Percentiles rank a stretch among this genome's conserved stretches.
phyloP scores from a whole-genome alignment of 306 rosid species.

The Quercus dentata region DNA sequence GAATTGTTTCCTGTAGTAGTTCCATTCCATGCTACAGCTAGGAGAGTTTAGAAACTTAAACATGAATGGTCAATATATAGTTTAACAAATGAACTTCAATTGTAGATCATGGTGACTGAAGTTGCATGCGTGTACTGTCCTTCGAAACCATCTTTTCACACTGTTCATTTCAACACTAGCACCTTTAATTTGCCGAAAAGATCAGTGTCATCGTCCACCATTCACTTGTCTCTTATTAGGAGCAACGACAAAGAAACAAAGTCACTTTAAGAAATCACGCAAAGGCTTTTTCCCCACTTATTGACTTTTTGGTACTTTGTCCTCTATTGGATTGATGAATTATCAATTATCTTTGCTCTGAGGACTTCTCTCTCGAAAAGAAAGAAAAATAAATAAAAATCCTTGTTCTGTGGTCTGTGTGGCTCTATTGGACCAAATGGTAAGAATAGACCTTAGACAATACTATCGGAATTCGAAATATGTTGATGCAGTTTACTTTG shows the following conservation, averaged over 20 bases:
- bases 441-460: not conserved
- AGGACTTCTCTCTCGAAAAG: no score
- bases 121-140: no score
- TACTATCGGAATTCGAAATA: no score
- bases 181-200: not conserved
- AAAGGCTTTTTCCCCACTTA: not conserved
- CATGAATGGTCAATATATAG: no score
- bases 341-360: no score
- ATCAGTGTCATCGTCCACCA: not conserved
- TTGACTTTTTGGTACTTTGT: not conserved
- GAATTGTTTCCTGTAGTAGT: no score
- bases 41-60: not conserved
- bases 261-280: not conserved
- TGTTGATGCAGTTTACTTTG: not conserved
- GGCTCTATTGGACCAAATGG: not conserved
- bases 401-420: not conserved
- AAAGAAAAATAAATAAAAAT: no score
- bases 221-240: not conserved
- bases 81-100: no score
- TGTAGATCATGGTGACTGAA: no score
- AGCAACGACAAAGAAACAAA: not conserved
- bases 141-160: not conserved
- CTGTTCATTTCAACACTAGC: not conserved
- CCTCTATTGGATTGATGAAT: not conserved
- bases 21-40: not conserved